Evolutionary conservation across 805 yeast species (phyloP).

Genomic region (Candida awuae): DNA sequence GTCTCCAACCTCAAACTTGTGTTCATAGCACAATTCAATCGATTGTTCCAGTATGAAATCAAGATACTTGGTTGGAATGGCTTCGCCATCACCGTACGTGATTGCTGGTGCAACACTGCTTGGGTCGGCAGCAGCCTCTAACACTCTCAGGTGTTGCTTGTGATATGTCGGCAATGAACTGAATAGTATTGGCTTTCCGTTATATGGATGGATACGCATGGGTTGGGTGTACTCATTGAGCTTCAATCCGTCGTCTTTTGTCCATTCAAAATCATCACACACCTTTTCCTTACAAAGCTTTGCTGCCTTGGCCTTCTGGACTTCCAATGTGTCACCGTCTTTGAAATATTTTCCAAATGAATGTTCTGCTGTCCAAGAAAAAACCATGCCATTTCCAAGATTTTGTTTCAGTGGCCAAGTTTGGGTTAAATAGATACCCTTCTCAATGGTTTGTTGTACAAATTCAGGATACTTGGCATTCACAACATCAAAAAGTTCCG

Average conservation of each 20-base stretch:
- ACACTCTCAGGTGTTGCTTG: constrained; percentile 8
- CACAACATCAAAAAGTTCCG: constrained; percentile 18
- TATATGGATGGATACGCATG: constrained; percentile 8
- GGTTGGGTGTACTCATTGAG: constrained; percentile 8
- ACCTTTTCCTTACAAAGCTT: constrained; percentile 3
- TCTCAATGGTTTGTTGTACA: constrained; percentile 13
- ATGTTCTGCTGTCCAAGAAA: constrained; percentile 5
- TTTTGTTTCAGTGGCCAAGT: constrained; percentile 1
- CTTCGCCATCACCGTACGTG: constrained; percentile 19
- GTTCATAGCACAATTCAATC: constrained; percentile 17
- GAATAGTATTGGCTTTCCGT: constrained; percentile 16
- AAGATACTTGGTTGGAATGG: constrained; percentile 18
- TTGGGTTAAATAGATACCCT: constrained; percentile 11
- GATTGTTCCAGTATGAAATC: constrained; percentile 20
- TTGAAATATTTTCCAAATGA: constrained; percentile 7
- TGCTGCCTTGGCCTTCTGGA: constrained; percentile 7
- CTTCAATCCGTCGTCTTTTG: constrained; percentile 6
- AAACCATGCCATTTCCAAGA: background rate
- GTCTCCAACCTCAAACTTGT: constrained; percentile 20
- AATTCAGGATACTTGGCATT: constrained; percentile 20
- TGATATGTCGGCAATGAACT: constrained; percentile 21
- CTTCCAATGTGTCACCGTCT: constrained; percentile 7
- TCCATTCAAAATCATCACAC: constrained; percentile 8
- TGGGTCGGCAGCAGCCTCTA: background rate
- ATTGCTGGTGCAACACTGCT: constrained; percentile 8